phyloP scores from a whole-genome alignment of 2,329 filamentous ascomycete genomes.

The Apiospora malaysiana region DNA sequence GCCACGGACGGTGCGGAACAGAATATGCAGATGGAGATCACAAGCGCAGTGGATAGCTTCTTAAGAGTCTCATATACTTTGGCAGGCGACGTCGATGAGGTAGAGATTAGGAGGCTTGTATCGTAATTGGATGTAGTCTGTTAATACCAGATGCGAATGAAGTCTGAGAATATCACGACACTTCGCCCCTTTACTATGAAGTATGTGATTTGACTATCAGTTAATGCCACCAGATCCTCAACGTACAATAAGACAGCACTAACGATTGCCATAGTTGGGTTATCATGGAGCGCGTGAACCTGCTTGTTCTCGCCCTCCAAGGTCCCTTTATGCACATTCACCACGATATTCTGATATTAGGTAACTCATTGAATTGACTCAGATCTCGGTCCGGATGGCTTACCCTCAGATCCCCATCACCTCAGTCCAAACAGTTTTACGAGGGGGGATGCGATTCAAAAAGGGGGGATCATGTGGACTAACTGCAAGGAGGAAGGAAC shows the following conservation, averaged over 20 bases:
- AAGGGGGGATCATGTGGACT: no score
- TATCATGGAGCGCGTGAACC: background rate
- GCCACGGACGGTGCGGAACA: background rate
- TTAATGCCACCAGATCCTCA: background rate
- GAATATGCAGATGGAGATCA: background rate
- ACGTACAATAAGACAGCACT: background rate
- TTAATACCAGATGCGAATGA: background rate
- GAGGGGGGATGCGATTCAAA: background rate
- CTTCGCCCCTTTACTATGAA: background rate
- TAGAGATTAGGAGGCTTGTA: background rate
- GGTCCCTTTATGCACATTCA: background rate
- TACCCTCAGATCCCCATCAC: background rate
- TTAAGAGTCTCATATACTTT: background rate
- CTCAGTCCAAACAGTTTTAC: background rate
- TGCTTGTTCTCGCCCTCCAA: background rate
- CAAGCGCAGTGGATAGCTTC: no score
- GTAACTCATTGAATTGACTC: background rate
- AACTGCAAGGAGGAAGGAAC: background rate
- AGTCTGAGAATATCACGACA: no score
- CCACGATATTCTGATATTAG: background rate
- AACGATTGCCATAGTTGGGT: background rate
- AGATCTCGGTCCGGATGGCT: background rate
- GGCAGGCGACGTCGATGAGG: background rate
- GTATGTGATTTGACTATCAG: background rate
- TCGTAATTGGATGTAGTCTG: background rate